Base-by-base conservation (phyloP, 306 rosid genomes). In the Urtica urens region DNA sequence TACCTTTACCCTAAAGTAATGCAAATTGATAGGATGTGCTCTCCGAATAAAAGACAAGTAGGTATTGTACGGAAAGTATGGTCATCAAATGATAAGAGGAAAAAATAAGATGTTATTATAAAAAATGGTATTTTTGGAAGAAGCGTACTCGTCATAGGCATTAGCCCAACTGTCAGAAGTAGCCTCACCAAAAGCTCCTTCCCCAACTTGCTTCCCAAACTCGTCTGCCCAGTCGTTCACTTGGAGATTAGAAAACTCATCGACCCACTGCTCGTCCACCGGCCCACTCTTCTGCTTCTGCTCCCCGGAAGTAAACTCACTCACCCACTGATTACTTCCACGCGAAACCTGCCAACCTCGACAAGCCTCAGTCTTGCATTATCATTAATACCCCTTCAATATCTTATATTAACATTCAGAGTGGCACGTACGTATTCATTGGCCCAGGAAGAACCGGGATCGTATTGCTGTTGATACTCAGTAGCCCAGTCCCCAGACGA, bases 191-290 rank as follows among this genome's bases (percentile, higher is more conserved):
- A 70, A 60, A 56, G 69, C 76, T 63, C 84, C 93, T 61, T 81
- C 81, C 52, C 79, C 95, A 55, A 85, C 42, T 70, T 82, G 92
- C 67, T 65, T 78, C 28, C 79, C 93, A 67, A 81, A 92, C 62
- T 92, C 96, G 20, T 92, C 99, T 8, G 60, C 99, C 99, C 99
- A 92, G 57, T 82, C 96, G 55, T 79, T 48, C 7, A 92, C 74
- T 30, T 79, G 70, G 79, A 92, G 69, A 66, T 85, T 92, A 49
- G 99, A 85, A 69, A 92, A 92, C 49, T 92, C 94, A 65, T 78
- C 60, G 35, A 82, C 80, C 99, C 99, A 92, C 70, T 80, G 81
- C 69, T 82, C 87, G 71, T 85, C 78, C n/a, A n/a, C n/a, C n/a
- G n/a, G n/a, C 53, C 51, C 74, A 38, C 81, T 35, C 21, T 46